Evolutionary conservation across 805 yeast genomes (phyloP).

Genomic region (Saturnispora ahearnii): DNA sequence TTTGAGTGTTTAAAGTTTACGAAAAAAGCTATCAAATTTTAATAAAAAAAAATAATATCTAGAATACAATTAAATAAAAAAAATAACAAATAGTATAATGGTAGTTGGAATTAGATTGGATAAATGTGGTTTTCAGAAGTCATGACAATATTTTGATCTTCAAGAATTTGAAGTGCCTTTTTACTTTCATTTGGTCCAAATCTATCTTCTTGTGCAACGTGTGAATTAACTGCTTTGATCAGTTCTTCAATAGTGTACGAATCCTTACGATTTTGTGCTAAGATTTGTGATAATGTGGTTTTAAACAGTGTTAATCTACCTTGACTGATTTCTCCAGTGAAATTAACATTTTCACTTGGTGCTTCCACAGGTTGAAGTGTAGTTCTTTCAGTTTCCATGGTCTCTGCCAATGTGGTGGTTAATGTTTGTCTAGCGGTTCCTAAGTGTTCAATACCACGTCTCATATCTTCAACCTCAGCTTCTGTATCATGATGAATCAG

Average conservation of each 20-base stretch:
- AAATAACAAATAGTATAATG: background rate
- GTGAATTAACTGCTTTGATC: conserved; percentile 18
- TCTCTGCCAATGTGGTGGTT: conserved; percentile 1
- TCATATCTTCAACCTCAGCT: conserved; percentile 18
- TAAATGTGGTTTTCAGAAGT: conserved; percentile 40
- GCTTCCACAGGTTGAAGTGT: conserved; percentile 14
- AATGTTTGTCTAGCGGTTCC: conserved; percentile 1
- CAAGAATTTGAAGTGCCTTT: conserved; percentile 36
- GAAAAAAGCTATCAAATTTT: conserved; percentile 1
- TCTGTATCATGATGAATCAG: conserved; percentile 21
- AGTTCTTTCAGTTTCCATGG: conserved; percentile 8
- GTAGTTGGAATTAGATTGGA: conserved; percentile 26
- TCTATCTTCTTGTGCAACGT: conserved; percentile 37
- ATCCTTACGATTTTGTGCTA: conserved; percentile 31
- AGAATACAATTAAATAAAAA: background rate
- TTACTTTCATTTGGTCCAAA: conserved; percentile 36
- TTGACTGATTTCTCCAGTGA: conserved; percentile 36
- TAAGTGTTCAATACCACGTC: conserved; percentile 20
- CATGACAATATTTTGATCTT: conserved; percentile 38
- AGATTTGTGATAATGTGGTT: conserved; percentile 37
- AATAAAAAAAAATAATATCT: background rate
- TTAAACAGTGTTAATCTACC: conserved; percentile 41
- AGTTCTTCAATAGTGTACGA: conserved; percentile 23
- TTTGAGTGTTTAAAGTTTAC: background rate
- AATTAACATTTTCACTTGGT: conserved; percentile 12